These are phyloP conservation scores for Aspergillus ochraceus DNA, from an alignment of 2,329 filamentous ascomycete genomes.

Conservation along the genomic window DNA sequence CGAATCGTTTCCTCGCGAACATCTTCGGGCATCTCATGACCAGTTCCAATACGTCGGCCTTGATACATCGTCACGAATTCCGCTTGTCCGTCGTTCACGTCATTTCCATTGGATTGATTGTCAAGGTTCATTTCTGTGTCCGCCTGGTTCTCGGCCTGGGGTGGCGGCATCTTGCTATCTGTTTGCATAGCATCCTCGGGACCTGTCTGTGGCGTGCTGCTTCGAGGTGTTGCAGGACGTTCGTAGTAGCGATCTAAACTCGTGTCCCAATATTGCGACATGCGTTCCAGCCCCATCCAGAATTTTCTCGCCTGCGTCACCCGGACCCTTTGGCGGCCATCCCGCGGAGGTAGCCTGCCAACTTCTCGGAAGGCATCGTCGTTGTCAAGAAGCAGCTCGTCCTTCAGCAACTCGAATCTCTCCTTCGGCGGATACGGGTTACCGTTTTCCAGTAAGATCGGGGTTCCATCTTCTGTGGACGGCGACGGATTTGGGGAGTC, in stretches of 20 bases:
- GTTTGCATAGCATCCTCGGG: slow-evolving; percentile 21
- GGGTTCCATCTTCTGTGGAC: slow-evolving; percentile 25
- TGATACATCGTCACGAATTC: slow-evolving; percentile 48
- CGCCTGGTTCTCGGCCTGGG: slow-evolving; percentile 14
- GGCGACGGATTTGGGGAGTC: slow-evolving; percentile 11
- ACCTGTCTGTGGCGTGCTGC: slow-evolving; percentile 16
- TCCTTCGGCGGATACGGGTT: slow-evolving; percentile 48
- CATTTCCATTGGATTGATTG: slow-evolving; percentile 1
- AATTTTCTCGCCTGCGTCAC: slow-evolving; percentile 61
- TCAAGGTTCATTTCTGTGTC: slow-evolving; percentile 29
- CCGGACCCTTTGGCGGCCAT: slow-evolving; percentile 49
- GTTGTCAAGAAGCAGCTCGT: slow-evolving; percentile 56
- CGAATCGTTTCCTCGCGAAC: slow-evolving; percentile 57
- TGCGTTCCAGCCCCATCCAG: slow-evolving; percentile 58
- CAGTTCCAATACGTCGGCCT: slow-evolving; percentile 59
- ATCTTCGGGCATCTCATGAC: slow-evolving; percentile 59
- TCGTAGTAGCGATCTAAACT: slow-evolving; percentile 58
- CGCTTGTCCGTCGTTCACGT: slow-evolving; percentile 2
- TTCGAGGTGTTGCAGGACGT: slow-evolving; percentile 27
- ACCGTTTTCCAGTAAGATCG: slow-evolving; percentile 49
- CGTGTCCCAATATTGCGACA: slow-evolving; percentile 64
- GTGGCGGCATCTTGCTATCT: slow-evolving; percentile 14
- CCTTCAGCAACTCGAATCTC: slow-evolving; percentile 49
- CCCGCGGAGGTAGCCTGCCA: slow-evolving; percentile 46
- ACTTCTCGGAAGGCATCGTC: slow-evolving; percentile 60